Evolutionary conservation across 768 basidiomycete genomes (phyloP), one percentile per base, ranked within the genome.

Genomic region (Podaxis sp.): DNA sequence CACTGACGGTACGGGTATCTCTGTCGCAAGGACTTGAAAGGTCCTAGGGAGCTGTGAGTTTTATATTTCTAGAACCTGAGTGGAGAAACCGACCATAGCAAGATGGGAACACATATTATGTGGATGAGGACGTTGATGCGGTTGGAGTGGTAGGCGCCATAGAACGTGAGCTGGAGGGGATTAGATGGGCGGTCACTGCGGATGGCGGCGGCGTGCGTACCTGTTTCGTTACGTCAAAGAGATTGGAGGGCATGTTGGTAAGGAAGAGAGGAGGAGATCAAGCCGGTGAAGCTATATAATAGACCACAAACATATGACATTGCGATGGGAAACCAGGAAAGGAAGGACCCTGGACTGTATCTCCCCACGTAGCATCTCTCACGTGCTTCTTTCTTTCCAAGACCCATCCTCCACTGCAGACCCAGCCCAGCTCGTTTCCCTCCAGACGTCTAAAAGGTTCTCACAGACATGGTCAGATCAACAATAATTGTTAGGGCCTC

Each of bases 131-230:
- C 75, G 71, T 98, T 98, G 63, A 85, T 74, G 27, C 84, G 84
- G 71, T 96, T 88, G 14, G 85, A 79, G 73, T 97, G 95, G 74
- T 97, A 97, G 54, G 93, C 88, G 18, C 93, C 93, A 71, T 98
- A 98, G 79, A 96, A 96, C 25, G 88, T 79, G 69, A 98, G 82
- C 93, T 97, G 62, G 25, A 55, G 58, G 35, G 54, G 10, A n/a
- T 61, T 16, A 61, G 53, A 10, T 14, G 21, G 2, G n/a, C 35
- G 4, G n/a, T 25, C 5, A 9, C 3, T 21, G 32, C 5, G 18
- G 36, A 16, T 3, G 21, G n/a, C 10, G 21, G n/a, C 10, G 5
- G 25, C 5, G 4, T 10, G 69, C 72, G 5, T 63, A 87, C 90
- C 78, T 92, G 90, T 42, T 86, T 82, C 64, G 88, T 78, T 58